phyloP scores from a whole-genome alignment of 1,139 yeast genomes.

The Debaryomyces subglobosus region DNA sequence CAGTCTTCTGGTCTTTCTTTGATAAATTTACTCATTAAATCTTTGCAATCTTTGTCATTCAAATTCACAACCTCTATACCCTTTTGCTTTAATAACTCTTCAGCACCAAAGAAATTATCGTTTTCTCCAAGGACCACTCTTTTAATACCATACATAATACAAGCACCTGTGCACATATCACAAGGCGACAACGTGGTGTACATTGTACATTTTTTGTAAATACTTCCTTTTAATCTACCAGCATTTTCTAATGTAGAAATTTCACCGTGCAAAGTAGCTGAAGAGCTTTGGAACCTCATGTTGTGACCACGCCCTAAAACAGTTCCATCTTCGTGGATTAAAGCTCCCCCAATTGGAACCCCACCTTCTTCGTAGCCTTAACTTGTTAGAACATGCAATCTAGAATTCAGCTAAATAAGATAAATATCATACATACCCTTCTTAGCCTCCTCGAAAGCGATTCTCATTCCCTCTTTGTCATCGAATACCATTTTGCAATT shows the following conservation, averaged over 20 bases:
- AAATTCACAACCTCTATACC: slow-evolving; percentile 79
- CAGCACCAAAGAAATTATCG: slow-evolving; percentile 75
- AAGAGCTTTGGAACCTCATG: slow-evolving; percentile 77
- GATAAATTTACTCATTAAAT: slow-evolving; percentile 76
- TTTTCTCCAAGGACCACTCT: slow-evolving; percentile 91
- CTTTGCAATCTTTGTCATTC: slow-evolving; percentile 67
- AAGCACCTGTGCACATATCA: slow-evolving; percentile 93
- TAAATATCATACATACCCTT: slow-evolving; percentile 43
- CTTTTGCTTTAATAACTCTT: slow-evolving; percentile 62
- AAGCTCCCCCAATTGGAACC: slow-evolving; percentile 83
- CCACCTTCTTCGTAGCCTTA: slow-evolving; percentile 80
- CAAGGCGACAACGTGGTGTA: slow-evolving; percentile 94
- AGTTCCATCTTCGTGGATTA: slow-evolving; percentile 74
- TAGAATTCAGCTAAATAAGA: not conserved
- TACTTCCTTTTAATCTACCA: slow-evolving; percentile 74
- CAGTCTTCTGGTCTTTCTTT: slow-evolving; percentile 77
- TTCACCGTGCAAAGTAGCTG: slow-evolving; percentile 89
- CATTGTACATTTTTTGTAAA: slow-evolving; percentile 74
- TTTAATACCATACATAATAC: slow-evolving; percentile 81
- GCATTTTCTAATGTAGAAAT: slow-evolving; percentile 87
- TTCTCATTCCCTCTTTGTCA: slow-evolving; percentile 65
- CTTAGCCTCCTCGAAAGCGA: slow-evolving; percentile 74
- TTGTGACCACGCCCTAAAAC: slow-evolving; percentile 88
- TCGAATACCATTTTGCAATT: slow-evolving; percentile 48
- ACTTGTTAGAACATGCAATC: slow-evolving; percentile 15